These are phyloP conservation scores for Pleurotus cornucopiae DNA, from an alignment of 768 basidiomycete species.

Conservation along the genomic window DNA sequence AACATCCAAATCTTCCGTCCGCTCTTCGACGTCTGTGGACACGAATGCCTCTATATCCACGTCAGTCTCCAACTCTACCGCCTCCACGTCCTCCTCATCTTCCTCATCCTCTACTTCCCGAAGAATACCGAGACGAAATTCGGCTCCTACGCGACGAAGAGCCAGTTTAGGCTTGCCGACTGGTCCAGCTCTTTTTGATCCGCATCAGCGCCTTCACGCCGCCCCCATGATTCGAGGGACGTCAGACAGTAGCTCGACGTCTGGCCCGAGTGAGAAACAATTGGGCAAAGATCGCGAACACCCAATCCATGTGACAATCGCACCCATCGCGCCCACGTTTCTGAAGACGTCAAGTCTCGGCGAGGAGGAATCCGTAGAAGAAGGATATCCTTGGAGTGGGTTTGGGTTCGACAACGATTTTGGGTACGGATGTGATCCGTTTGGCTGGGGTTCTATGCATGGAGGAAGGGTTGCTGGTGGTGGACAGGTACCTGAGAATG, in stretches of 20 bases:
- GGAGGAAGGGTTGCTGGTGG: constrained; percentile 17
- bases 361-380: constrained; percentile 30
- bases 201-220: constrained; percentile 1
- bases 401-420: constrained; percentile 41
- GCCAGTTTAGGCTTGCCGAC: constrained; percentile 2
- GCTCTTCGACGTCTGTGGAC: constrained; percentile 38
- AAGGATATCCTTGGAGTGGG: constrained; percentile 34
- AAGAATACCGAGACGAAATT: constrained; percentile 10
- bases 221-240: constrained; percentile 2
- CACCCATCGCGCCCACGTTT: constrained; percentile 61
- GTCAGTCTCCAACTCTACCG: constrained; percentile 21
- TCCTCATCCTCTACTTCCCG: constrained; percentile 15
- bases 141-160: not conserved
- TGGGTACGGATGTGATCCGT: constrained; percentile 26
- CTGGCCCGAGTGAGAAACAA: not conserved
- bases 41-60: constrained; percentile 22
- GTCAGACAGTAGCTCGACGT: constrained; percentile 3
- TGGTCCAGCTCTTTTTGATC: not conserved
- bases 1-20: constrained; percentile 38
- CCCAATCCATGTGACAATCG: constrained; percentile 36
- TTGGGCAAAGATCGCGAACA: constrained; percentile 8
- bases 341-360: constrained; percentile 72
- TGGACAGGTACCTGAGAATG: constrained; percentile 8
- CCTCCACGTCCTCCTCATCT: constrained; percentile 17
- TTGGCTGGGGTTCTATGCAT: constrained; percentile 13